Evolutionary conservation across 257 asterid species (phyloP).

Genomic region (Fraxinus cuspidata): DNA sequence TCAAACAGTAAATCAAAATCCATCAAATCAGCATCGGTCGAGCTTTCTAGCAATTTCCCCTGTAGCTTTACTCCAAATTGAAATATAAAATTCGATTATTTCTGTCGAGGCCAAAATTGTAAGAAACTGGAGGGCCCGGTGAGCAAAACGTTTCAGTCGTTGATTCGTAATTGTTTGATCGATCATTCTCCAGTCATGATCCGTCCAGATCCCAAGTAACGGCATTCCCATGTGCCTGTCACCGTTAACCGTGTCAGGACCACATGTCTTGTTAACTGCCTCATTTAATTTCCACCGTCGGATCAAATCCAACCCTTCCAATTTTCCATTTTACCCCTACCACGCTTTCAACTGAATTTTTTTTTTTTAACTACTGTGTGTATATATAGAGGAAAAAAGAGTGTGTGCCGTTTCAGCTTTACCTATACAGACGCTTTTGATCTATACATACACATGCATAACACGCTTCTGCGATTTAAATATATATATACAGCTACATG

Average conservation of each 20-base stretch:
- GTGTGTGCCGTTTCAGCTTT: constrained; percentile 36
- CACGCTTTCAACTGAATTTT: constrained; percentile 19
- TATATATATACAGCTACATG: not conserved
- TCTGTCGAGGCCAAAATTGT: not conserved
- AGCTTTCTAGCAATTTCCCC: too few species aligned
- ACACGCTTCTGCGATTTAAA: not conserved
- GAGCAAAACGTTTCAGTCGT: constrained; percentile 34
- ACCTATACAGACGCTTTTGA: constrained; percentile 19
- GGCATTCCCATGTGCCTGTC: constrained; percentile 95
- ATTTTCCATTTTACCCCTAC: constrained; percentile 46
- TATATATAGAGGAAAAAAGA: constrained; percentile 22
- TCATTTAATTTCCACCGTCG: constrained; percentile 64
- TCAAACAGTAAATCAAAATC: too few species aligned
- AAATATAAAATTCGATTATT: not conserved
- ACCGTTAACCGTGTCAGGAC: constrained; percentile 93
- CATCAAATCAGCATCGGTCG: too few species aligned
- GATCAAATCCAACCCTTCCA: constrained; percentile 40
- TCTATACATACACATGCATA: not conserved
- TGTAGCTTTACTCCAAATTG: too few species aligned
- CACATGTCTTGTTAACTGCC: constrained; percentile 84
- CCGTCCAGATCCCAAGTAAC: constrained; percentile 61
- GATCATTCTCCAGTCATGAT: constrained; percentile 48
- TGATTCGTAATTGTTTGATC: constrained; percentile 26
- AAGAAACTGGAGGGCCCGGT: constrained; percentile 29
- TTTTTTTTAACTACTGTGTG: constrained; percentile 15